Base-by-base conservation (phyloP, 2,329 filamentous ascomycete genomes). In the Colletotrichum gloeosporioides region DNA sequence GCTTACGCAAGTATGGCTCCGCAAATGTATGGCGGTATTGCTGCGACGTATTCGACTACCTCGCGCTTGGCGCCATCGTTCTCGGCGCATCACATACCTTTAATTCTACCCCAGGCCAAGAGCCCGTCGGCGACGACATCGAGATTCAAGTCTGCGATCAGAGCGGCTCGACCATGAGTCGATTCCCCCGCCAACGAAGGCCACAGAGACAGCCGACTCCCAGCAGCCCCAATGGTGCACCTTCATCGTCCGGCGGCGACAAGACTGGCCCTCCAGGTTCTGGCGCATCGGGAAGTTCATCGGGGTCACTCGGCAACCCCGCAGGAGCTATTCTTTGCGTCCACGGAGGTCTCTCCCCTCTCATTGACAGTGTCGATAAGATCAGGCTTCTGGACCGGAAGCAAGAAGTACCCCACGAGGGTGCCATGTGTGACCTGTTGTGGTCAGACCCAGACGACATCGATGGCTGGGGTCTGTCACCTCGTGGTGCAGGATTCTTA, bases 381-480 rank as follows among this genome's bases (percentile, higher is more conserved):
- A 99, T 99, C 83, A 92, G 97, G 27, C 89, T 99, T 16, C 91
- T 99, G 27, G 98, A 99, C 84, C 93, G 96, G 78, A 99, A 99
- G 85, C 97, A 99, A 86, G 97, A 99, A 87, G 97, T 99, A 0
- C 97, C 97, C 0, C 97, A 99, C 83, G 97, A 99, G 87, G 97
- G 97, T 72, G 96, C 97, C 82, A 99, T 99, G 97, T 99, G 97
- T 86, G 97, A 99, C 85, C 90, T 99, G 1, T 90, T 99, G 4
- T 99, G 97, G 97, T 98, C 96, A 1, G 97, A 99, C 82, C 97
- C 97, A 0, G 97, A 99, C 84, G 97, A 99, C 81, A 98, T 98
- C 78, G 96, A 98, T 82, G 96, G 96, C 76, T 99, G 97, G 97
- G 96, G 96, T 13, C 88, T 99, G 8, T 98, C 95, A 1, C 97